Conservation (phyloP, 148 eudicot genomes). For the Camellia granthamiana region DNA sequence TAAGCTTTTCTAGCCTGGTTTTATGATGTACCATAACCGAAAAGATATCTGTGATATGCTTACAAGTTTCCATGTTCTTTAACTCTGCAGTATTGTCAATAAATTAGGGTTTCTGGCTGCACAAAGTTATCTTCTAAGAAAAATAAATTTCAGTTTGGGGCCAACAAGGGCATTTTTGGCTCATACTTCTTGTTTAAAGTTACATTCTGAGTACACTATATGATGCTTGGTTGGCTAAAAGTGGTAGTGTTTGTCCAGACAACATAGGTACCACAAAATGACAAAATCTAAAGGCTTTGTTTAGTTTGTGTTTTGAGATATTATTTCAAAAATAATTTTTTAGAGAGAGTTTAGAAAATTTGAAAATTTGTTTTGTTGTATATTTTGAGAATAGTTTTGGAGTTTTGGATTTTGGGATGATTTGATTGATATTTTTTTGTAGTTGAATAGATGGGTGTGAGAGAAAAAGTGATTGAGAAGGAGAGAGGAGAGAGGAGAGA, state of each 20-base stretch:
- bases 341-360: too few relatives aligned
- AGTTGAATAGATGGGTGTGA: too few relatives aligned
- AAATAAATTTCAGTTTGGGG: neutral
- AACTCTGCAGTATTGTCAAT: neutral
- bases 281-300: neutral
- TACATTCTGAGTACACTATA: neutral
- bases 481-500: too few relatives aligned
- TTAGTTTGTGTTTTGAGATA: too few relatives aligned
- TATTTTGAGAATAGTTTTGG: too few relatives aligned
- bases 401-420: too few relatives aligned
- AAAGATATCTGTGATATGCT: neutral
- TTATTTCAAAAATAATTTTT: too few relatives aligned
- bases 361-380: too few relatives aligned
- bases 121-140: neutral
- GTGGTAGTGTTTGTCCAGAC: neutral
- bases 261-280: neutral
- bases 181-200: neutral
- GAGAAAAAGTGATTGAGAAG: too few relatives aligned
- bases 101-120: neutral
- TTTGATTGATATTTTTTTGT: too few relatives aligned
- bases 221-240: conserved; percentile 9
- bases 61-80: neutral
- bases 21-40: neutral
- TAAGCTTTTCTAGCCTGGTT: conserved; percentile 28
- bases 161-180: neutral